phyloP scores from a whole-genome alignment of 108 stramenopile species.

The Cylindrotheca closterium region DNA sequence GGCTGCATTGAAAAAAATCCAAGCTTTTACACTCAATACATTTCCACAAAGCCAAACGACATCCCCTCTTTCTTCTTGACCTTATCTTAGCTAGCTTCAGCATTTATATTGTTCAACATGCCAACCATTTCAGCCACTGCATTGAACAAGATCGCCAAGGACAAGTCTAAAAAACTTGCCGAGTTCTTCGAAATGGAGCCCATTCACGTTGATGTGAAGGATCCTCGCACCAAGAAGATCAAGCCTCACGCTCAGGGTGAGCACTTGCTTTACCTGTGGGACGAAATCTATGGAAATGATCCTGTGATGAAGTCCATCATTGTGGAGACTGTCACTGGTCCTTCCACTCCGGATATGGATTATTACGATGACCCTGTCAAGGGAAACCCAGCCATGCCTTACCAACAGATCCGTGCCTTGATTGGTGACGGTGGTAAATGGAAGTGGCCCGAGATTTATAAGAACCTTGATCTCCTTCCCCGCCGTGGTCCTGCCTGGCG shows the following conservation, averaged over 20 bases:
- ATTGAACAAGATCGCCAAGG: slow-evolving; percentile 8
- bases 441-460: slow-evolving; percentile 19
- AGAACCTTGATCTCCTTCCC: slow-evolving; percentile 8
- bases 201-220: slow-evolving; percentile 8
- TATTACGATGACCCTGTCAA: slow-evolving; percentile 5
- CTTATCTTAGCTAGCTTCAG: too few species aligned
- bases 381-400: slow-evolving; percentile 17
- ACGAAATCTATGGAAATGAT: slow-evolving; percentile 4
- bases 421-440: slow-evolving; percentile 17
- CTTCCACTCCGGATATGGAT: slow-evolving; percentile 10
- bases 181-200: slow-evolving; percentile 17
- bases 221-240: slow-evolving; percentile 9
- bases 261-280: slow-evolving; percentile 6
- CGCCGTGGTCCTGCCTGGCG: slow-evolving; percentile 12
- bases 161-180: background rate
- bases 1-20: too few species aligned
- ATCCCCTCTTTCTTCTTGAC: too few species aligned
- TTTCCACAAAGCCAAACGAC: too few species aligned
- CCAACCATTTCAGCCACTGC: background rate
- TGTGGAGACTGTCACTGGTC: slow-evolving; percentile 9
- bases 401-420: slow-evolving; percentile 15
- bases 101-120: too few species aligned
- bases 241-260: slow-evolving; percentile 12
- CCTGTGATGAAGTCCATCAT: slow-evolving; percentile 7
- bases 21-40: too few species aligned